A percentile compares a stretch with the other conserved stretches of the same genome.
Conservation (phyloP, 1,139 yeast genomes). For the Geotrichum fermentans region DNA sequence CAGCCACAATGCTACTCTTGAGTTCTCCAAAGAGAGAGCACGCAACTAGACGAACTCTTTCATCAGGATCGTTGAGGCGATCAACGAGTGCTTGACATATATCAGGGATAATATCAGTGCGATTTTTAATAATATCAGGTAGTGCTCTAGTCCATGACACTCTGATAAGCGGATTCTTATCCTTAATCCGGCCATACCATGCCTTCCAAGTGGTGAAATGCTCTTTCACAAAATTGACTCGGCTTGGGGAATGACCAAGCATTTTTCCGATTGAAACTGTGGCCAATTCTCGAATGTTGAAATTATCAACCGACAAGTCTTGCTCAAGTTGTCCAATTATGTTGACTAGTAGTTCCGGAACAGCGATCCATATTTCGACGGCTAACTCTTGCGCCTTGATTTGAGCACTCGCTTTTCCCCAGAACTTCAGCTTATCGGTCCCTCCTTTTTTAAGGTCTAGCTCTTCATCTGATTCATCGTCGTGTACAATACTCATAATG, state of each 20-base stretch:
- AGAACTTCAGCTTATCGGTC: background rate
- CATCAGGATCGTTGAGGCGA: conserved; percentile 72
- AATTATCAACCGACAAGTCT: conserved; percentile 65
- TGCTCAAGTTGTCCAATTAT: conserved; percentile 78
- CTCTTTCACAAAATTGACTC: conserved; percentile 53
- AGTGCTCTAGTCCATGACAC: conserved; percentile 63
- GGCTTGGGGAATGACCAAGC: conserved; percentile 47
- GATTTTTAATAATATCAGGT: conserved; percentile 43
- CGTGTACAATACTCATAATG: conserved; percentile 41
- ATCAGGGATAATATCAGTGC: conserved; percentile 48
- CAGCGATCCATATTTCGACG: conserved; percentile 67
- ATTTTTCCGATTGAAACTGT: conserved; percentile 71
- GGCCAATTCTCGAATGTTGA: conserved; percentile 58
- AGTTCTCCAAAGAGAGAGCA: conserved; percentile 44
- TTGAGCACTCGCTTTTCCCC: conserved; percentile 5
- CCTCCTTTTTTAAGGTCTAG: conserved; percentile 16
- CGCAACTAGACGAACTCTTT: conserved; percentile 62
- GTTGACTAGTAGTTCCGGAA: conserved; percentile 69
- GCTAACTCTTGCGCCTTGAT: conserved; percentile 50
- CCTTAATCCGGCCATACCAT: conserved; percentile 75
- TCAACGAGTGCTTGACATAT: conserved; percentile 58
- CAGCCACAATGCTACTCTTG: conserved; percentile 40
- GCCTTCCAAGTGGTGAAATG: conserved; percentile 60
- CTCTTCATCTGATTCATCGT: conserved; percentile 31
- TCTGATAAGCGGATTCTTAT: conserved; percentile 61